Base-by-base conservation (phyloP, 2,329 filamentous ascomycete species). In the Pestalotiopsis sp. region DNA sequence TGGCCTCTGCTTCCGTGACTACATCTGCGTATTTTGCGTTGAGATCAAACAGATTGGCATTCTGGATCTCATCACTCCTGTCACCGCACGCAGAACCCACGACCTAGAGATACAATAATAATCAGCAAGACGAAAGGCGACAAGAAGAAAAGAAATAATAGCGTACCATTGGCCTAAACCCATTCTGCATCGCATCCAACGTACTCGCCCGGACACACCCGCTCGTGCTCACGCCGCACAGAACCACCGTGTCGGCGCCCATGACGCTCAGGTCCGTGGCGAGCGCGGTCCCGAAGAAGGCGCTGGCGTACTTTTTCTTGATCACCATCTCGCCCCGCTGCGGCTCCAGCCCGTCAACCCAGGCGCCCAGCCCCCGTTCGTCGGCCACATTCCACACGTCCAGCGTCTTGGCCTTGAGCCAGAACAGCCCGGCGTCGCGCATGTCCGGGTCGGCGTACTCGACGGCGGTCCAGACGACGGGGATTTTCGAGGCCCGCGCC, bases 21-120 rank as follows among this genome's bases (percentile, higher is more conserved):
- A 84, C 82, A 72, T 85, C 83, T 1, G 80, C 82, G 74, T 84
- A 84, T 71, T 85, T 85, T 3, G 82, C 79, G 69, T 83, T 77
- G 64, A 85, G 76, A 68, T 85, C 83, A 67, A 84, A 82, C 4
- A 84, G 74, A 70, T 83, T 85, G 2, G 80, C 79, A 20, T 80
- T 76, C 65, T 85, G 83, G 56, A 85, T 83, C 41, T 80, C 78
- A 13, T 79, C 78, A 31, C 79, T 80, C 7, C 82, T 75, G 69
- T 85, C 82, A n/a, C 83, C 82, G 65, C 83, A 84, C 4, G 82
- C 83, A 38, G 79, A 72, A n/a, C 76, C 78, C 12, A 84, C 83
- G 14, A 84, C 80, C 81, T 82, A 49, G 38, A 2, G 31, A 36
- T 7, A 39, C 1, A 56, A 67, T 52, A 9, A 20, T 1, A 2